A percentile compares a stretch with the other conserved stretches of the same genome.
These are phyloP conservation scores for Lasiodiplodia sp. DNA, from an alignment of 2,329 filamentous ascomycete genomes.

Conservation along the genomic window DNA sequence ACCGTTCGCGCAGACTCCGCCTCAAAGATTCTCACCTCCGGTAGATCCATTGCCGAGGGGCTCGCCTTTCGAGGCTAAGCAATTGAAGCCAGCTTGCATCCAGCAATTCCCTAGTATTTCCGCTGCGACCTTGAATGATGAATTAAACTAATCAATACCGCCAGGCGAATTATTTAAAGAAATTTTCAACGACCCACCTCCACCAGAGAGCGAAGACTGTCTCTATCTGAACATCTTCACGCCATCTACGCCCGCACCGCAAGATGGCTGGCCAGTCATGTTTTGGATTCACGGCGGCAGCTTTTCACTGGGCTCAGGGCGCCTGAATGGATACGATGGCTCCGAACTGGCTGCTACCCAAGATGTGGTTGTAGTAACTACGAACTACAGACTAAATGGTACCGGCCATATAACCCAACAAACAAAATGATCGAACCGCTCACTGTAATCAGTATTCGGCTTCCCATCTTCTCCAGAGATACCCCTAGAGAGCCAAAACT, in stretches of 20 bases:
- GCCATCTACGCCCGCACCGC: constrained; percentile 54
- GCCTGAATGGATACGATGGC: constrained; percentile 65
- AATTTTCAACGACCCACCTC: constrained; percentile 11
- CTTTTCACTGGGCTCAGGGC: constrained; percentile 55
- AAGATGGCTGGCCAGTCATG: constrained; percentile 53
- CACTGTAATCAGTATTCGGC: neutral
- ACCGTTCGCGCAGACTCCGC: constrained; percentile 39
- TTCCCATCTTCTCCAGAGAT: constrained; percentile 9
- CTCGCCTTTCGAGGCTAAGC: constrained; percentile 35
- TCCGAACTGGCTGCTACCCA: constrained; percentile 58
- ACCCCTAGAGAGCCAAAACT: constrained; percentile 58
- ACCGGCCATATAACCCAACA: constrained; percentile 62
- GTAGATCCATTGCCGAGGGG: constrained; percentile 34
- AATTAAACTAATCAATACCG: neutral
- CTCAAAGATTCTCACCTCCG: constrained; percentile 40
- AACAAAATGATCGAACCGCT: constrained; percentile 59
- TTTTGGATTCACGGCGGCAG: constrained; percentile 67
- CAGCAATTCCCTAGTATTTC: constrained; percentile 37
- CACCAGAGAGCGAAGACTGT: constrained; percentile 59
- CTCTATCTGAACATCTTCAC: constrained; percentile 69
- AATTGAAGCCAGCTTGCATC: constrained; percentile 40
- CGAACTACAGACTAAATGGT: constrained; percentile 81
- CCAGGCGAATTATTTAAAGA: neutral
- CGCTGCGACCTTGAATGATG: too few species aligned
- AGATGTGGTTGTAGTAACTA: constrained; percentile 75